Evolutionary conservation across 176 grass and related monocot species (phyloP).

Genomic region (Typha latifolia): DNA sequence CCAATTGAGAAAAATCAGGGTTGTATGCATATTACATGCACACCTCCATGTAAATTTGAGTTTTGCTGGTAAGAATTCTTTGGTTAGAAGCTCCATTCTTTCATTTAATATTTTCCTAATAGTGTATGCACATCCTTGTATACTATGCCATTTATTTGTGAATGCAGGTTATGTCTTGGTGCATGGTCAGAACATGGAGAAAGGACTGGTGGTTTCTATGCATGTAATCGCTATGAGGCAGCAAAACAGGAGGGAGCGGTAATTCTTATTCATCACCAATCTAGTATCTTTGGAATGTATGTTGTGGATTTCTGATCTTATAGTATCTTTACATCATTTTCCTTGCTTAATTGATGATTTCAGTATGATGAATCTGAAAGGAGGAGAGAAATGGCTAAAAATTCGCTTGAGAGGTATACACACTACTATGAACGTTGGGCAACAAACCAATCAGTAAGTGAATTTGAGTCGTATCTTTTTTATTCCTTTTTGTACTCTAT

Average conservation of each 20-base stretch:
- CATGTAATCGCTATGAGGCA: conserved; percentile 95
- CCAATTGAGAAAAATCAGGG: conserved; percentile 99
- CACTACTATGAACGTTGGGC: conserved; percentile 99
- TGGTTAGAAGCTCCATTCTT: not conserved
- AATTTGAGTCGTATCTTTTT: too few species aligned
- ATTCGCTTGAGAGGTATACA: conserved; percentile 98
- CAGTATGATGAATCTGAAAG: conserved; percentile 99
- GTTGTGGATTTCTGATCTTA: not conserved
- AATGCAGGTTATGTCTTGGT: conserved; percentile 88
- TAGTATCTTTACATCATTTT: conserved; percentile 8
- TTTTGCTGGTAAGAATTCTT: conserved; percentile 81
- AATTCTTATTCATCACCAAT: conserved; percentile 18
- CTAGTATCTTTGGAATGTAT: not conserved
- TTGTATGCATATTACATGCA: conserved; percentile 99
- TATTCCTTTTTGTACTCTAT: not conserved
- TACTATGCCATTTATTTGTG: conserved; percentile 12
- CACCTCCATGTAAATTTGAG: conserved; percentile 99
- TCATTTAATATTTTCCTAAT: conserved; percentile 19
- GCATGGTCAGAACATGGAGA: conserved; percentile 97
- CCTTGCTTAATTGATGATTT: conserved; percentile 21
- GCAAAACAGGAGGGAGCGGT: conserved; percentile 99
- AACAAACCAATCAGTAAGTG: conserved; percentile 95
- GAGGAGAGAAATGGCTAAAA: conserved; percentile 99
- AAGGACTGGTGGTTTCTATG: conserved; percentile 98
- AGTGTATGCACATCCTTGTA: not conserved